Base-by-base conservation (phyloP, 129 eudicot species). In the Saussurea involucrata region DNA sequence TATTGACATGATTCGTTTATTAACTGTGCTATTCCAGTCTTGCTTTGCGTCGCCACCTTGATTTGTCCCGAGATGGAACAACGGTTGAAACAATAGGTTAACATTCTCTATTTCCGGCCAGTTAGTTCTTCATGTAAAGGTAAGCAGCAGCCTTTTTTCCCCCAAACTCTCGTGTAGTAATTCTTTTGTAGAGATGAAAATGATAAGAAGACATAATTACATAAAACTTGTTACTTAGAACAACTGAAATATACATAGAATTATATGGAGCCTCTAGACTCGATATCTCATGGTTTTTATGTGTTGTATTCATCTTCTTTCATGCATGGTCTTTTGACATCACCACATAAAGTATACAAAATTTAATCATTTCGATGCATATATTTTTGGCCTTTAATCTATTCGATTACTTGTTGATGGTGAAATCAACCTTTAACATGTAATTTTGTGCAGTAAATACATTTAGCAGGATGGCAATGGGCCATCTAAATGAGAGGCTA, bases 41-140 rank as follows among this genome's bases (percentile, higher is more conserved):
- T 75, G 84, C 84, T 67, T 81, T 81, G 70, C 80, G 32, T 27
- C 71, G 70, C 21, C 84, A 81, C 49, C 66, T 81, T 58, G 84
- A 74, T 74, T 36, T 81, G 40, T 74, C 76, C 15, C 69, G 57
- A 66, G 83, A 80, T 66, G 75, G 72, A 33, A 34, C 63, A 18
- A 32, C 42, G 31, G 61, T 33, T 12, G 75, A 74, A 74, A 28
- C 76, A 10, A 17, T 22, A 24, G 40, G 76, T 29, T 81, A 40
- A 74, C 36, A 68, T 81, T 61, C 34, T 66, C 36, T 34, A 72
- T 22, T 29, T 63, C 57, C 18, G 36, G 29, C 57, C 32, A 34
- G 74, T 34, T 66, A 53, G 69, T 73, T 72, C 46, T 27, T 17
- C 33, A 33, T 73, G 83, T 44, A 79, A 63, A 32, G 64, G 36